A percentile compares a stretch with the other conserved stretches of the same genome.
Evolutionary conservation across 1,284 basidiomycete species (phyloP).

Genomic region (Marasmius fiardii): DNA sequence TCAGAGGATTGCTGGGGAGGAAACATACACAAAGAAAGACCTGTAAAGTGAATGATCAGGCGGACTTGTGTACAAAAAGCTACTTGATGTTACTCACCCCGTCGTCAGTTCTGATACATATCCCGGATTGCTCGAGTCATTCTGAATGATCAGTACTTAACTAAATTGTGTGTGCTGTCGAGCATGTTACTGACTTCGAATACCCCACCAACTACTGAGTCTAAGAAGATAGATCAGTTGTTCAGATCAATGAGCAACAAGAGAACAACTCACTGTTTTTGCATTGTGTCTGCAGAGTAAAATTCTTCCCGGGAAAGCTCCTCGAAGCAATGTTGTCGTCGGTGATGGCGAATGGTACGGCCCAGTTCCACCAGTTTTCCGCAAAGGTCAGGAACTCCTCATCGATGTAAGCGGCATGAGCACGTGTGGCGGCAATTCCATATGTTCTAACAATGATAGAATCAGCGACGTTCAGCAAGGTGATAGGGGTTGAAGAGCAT

Average conservation of each 20-base stretch:
- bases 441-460: too few species aligned
- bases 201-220: not conserved
- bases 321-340: not conserved
- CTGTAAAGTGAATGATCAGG: too few species aligned
- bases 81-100: not conserved
- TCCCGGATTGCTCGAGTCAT: too few species aligned
- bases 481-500: too few species aligned
- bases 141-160: not conserved
- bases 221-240: not conserved
- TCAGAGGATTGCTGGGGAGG: not conserved
- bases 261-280: not conserved
- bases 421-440: not conserved
- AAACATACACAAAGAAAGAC: too few species aligned
- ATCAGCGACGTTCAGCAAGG: too few species aligned
- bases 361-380: not conserved
- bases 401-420: not conserved
- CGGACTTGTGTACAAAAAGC: too few species aligned
- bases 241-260: not conserved
- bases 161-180: too few species aligned
- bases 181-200: too few species aligned
- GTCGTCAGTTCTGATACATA: not conserved
- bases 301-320: not conserved
- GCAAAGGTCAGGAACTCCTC: not conserved
- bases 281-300: not conserved
- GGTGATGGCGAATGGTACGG: not conserved